Percentiles rank a stretch among this genome's conserved stretches.
Conservation (phyloP, 768 basidiomycete species). For the Hypholoma sublateritium region DNA sequence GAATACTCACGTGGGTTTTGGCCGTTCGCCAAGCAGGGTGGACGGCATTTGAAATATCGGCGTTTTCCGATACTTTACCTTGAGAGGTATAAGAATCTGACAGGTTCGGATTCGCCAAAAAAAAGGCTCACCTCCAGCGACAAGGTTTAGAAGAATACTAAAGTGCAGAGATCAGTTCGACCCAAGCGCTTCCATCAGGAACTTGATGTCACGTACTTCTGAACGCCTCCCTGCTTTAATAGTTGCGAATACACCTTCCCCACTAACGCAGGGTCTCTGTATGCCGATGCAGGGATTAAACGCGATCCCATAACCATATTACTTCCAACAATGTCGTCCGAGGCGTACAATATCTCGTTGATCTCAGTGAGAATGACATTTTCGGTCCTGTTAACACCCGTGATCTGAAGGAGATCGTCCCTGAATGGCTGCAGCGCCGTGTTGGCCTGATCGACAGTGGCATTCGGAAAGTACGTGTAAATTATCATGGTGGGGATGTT, state of each 20-base stretch:
- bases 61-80: conserved; percentile 34
- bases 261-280: not conserved
- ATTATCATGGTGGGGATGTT: not conserved
- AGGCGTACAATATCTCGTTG: not conserved
- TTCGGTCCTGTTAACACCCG: not conserved
- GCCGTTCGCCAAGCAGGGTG: conserved; percentile 36
- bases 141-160: conserved; percentile 1
- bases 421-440: not conserved
- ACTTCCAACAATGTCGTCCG: conserved; percentile 4
- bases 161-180: not conserved
- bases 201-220: not conserved
- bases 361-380: not conserved
- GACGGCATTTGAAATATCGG: conserved; percentile 29
- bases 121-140: not conserved
- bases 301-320: conserved; percentile 6
- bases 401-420: not conserved
- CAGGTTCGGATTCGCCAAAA: too few species aligned
- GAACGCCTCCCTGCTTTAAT: not conserved
- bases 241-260: conserved; percentile 1
- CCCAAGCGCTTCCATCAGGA: too few species aligned
- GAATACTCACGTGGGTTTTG: conserved; percentile 31
- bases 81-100: not conserved
- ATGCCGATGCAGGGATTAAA: conserved; percentile 7
- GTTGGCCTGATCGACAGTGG: not conserved
- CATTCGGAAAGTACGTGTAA: not conserved